These are phyloP conservation scores for Suhomyces bribrorum DNA, from an alignment of 1,139 yeast species.

Conservation along the genomic window DNA sequence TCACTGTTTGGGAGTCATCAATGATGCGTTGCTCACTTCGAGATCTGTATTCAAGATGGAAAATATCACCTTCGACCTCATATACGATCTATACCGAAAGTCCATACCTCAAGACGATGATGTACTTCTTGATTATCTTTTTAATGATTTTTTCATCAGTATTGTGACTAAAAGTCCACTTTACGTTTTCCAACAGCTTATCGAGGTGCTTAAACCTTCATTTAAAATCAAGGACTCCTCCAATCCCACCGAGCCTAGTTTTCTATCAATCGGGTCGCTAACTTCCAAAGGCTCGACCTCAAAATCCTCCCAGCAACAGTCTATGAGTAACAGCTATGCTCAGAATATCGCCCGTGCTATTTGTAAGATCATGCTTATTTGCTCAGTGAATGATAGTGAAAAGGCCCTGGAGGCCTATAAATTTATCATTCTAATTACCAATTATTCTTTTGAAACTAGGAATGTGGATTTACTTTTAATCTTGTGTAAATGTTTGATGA, in stretches of 20 bases:
- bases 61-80: slow-evolving; percentile 28
- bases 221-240: background rate
- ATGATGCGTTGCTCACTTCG: slow-evolving; percentile 44
- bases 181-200: slow-evolving; percentile 25
- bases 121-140: slow-evolving; percentile 34
- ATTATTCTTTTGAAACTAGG: slow-evolving; percentile 29
- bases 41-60: slow-evolving; percentile 25
- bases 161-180: slow-evolving; percentile 27
- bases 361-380: slow-evolving; percentile 33
- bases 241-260: background rate
- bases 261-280: slow-evolving; percentile 4
- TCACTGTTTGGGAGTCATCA: slow-evolving; percentile 44
- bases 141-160: slow-evolving; percentile 33
- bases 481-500: slow-evolving; percentile 53
- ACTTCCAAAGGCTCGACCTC: slow-evolving; percentile 13
- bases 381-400: slow-evolving; percentile 24
- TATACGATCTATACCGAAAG: slow-evolving; percentile 32
- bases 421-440: slow-evolving; percentile 27
- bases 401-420: slow-evolving; percentile 35
- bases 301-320: slow-evolving; percentile 12
- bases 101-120: slow-evolving; percentile 31
- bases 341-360: slow-evolving; percentile 33
- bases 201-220: slow-evolving; percentile 15
- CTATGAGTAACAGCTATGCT: slow-evolving; percentile 14
- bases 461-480: slow-evolving; percentile 43